Evolutionary conservation across 2,329 filamentous ascomycete species (phyloP), one percentile per base, ranked within the genome.

Genomic region (Calcarisporium arbuscula): DNA sequence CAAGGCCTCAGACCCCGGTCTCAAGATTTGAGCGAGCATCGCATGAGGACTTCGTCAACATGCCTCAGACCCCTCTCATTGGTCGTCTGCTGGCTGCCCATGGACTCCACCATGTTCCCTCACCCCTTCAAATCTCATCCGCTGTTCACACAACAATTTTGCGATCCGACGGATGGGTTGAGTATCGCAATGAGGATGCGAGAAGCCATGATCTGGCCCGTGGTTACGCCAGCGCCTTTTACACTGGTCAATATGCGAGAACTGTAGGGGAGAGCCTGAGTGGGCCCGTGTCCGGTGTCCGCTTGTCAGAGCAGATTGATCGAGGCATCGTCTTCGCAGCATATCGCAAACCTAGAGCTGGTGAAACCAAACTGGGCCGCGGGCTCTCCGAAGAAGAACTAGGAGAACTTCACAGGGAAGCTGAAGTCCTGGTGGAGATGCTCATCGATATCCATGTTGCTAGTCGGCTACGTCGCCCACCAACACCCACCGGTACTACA

Each of bases 311-410:
- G 46, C 46, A 41, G 38, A 59, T 61, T 33, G 66, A 74, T 43
- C 62, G 68, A 20, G 72, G 72, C 29, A 68, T 77, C 38, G 65
- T 76, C 5, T 77, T 77, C 35, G 72, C 71, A 1, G 72, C 70
- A 0, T 76, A 75, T 43, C 62, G 70, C 16, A 67, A 68, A 41
- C 67, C 68, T 12, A 56, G 58, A 27, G 50, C 49, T 7, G 62
- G 62, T 17, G 58, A 58, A 12, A 51, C 48, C 19, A 54, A 57
- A 26, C 49, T 57, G 10, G 54, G 53, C 10, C 58, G 58, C 30
- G 55, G 51, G 36, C 57, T 57, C 20, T 47, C 40, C 16, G 49
- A 56, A 9, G 54, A 54, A 7, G 67, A 73, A 43, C 62, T 76
- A 3, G 60, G 60, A 8, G 57, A 57, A 14, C 54, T 77, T 8